Conservation (phyloP, 2,329 filamentous ascomycete genomes). For the Trichoderma semiorbis region DNA sequence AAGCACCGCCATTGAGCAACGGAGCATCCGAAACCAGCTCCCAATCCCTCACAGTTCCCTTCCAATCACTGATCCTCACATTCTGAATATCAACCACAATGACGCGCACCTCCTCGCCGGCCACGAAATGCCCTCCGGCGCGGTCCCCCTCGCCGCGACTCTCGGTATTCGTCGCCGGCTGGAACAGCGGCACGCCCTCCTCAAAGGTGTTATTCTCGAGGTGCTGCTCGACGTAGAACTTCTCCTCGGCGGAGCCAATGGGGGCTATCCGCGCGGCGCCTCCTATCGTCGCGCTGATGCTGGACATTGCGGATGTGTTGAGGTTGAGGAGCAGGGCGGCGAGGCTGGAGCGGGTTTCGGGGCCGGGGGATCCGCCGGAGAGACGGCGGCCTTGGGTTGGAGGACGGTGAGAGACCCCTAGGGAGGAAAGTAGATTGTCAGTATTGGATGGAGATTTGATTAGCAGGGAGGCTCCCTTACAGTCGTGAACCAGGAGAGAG, state of each 20-base stretch:
- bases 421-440: not conserved
- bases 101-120: slow-evolving; percentile 79
- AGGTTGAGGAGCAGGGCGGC: slow-evolving; percentile 83
- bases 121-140: slow-evolving; percentile 62
- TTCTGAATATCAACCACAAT: slow-evolving; percentile 81
- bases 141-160: slow-evolving; percentile 46
- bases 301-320: slow-evolving; percentile 82
- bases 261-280: slow-evolving; percentile 75
- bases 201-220: slow-evolving; percentile 90
- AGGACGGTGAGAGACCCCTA: slow-evolving; percentile 85
- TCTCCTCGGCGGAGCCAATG: slow-evolving; percentile 73
- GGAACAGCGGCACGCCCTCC: slow-evolving; percentile 40
- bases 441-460: not conserved
- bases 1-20: slow-evolving; percentile 41
- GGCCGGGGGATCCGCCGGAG: slow-evolving; percentile 60
- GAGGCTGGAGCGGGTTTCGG: slow-evolving; percentile 67
- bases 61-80: slow-evolving; percentile 90
- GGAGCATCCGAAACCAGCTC: slow-evolving; percentile 41
- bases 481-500: slow-evolving; percentile 94
- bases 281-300: slow-evolving; percentile 90
- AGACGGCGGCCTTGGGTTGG: slow-evolving; percentile 63
- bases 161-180: slow-evolving; percentile 34
- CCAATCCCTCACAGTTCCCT: slow-evolving; percentile 86
- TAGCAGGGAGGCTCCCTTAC: slow-evolving; percentile 33
- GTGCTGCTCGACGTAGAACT: slow-evolving; percentile 78